These are phyloP conservation scores for Colletotrichum cuscutae DNA, from an alignment of 2,329 filamentous ascomycete species.

Conservation along the genomic window DNA sequence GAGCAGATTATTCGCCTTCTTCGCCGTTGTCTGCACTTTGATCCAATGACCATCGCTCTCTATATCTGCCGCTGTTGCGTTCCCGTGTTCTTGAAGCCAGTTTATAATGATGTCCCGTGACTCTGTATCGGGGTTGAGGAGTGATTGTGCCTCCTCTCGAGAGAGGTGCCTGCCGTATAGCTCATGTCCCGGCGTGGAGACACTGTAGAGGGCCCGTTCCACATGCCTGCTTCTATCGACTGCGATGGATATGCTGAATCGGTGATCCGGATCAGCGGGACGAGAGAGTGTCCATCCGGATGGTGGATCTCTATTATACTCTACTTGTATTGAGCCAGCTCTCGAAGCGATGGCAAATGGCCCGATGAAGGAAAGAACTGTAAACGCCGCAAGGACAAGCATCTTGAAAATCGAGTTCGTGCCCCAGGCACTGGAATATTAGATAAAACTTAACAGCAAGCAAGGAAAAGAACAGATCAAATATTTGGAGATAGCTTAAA, in stretches of 20 bases:
- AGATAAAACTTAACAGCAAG: too few relatives aligned
- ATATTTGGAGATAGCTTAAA: too few relatives aligned
- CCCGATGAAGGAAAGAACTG: background rate
- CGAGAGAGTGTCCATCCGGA: slow-evolving; percentile 1
- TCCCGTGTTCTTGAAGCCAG: slow-evolving; percentile 56
- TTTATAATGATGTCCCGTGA: slow-evolving; percentile 51
- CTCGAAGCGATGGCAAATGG: background rate
- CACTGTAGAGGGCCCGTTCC: slow-evolving; percentile 56
- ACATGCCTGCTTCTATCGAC: slow-evolving; percentile 39
- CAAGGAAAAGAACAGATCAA: too few relatives aligned
- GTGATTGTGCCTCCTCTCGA: slow-evolving; percentile 58
- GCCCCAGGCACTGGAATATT: too few relatives aligned
- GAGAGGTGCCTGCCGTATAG: slow-evolving; percentile 61
- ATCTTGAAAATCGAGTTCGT: background rate
- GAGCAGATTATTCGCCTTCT: slow-evolving; percentile 56
- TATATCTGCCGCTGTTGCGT: slow-evolving; percentile 47
- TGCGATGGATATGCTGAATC: slow-evolving; percentile 12
- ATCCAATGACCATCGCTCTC: slow-evolving; percentile 51
- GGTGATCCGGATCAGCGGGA: background rate
- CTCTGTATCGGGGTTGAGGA: slow-evolving; percentile 55
- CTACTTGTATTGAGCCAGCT: background rate
- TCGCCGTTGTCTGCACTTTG: slow-evolving; percentile 52
- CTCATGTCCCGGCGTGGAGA: slow-evolving; percentile 58
- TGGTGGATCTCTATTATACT: background rate
- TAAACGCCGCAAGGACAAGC: background rate